phyloP scores from a whole-genome alignment of 441 rosid genomes.

The Syzygium syzygioides region DNA sequence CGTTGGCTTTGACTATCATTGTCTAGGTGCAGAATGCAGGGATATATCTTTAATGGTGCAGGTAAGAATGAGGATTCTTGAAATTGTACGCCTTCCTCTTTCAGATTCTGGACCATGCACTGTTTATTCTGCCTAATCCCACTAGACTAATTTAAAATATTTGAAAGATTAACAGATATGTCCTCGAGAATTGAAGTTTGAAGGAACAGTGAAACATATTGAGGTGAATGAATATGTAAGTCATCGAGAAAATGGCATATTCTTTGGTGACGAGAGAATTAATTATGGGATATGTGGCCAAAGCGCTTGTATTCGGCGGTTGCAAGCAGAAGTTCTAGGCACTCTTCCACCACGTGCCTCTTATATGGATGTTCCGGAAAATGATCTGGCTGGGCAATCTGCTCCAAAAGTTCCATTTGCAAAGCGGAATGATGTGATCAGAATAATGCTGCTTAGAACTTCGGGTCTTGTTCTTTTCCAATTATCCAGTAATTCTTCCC shows the following conservation, averaged over 20 bases:
- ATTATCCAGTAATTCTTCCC: slow-evolving; percentile 30
- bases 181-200: slow-evolving; percentile 62
- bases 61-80: slow-evolving; percentile 46
- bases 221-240: slow-evolving; percentile 59
- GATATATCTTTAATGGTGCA: slow-evolving; percentile 51
- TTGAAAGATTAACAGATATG: slow-evolving; percentile 62
- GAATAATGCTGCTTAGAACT: slow-evolving; percentile 58
- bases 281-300: slow-evolving; percentile 15
- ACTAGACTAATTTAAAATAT: slow-evolving; percentile 27
- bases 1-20: slow-evolving; percentile 36
- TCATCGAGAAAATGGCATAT: slow-evolving; percentile 20
- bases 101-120: slow-evolving; percentile 1
- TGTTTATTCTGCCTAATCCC: neutral
- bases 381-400: slow-evolving; percentile 23
- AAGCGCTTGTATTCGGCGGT: slow-evolving; percentile 31
- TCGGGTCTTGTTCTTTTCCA: slow-evolving; percentile 52
- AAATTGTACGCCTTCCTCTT: slow-evolving; percentile 2
- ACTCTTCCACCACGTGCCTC: slow-evolving; percentile 61
- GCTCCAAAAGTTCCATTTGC: slow-evolving; percentile 31
- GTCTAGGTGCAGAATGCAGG: slow-evolving; percentile 68
- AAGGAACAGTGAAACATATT: slow-evolving; percentile 57
- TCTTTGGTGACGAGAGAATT: slow-evolving; percentile 16
- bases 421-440: slow-evolving; percentile 35
- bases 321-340: slow-evolving; percentile 61
- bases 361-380: slow-evolving; percentile 23